These are phyloP conservation scores for Sordariomycetes sp. DNA, from an alignment of 2,329 filamentous ascomycete species.

Conservation along the genomic window DNA sequence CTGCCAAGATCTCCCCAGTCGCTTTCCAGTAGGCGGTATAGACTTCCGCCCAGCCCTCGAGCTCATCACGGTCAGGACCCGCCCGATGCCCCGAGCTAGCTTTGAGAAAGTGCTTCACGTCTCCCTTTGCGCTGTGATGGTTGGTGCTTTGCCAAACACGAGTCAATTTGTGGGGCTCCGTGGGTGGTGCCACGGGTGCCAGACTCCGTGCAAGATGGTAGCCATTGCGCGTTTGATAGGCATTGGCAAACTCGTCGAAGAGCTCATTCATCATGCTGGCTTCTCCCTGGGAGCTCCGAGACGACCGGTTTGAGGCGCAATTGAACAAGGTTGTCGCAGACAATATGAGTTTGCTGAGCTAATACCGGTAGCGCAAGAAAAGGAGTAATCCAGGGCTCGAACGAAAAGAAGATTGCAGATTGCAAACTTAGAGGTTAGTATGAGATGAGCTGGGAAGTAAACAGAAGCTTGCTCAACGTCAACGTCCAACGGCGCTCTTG, in stretches of 20 bases:
- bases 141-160: conserved; percentile 66
- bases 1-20: conserved; percentile 60
- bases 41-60: conserved; percentile 77
- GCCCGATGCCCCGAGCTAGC: conserved; percentile 33
- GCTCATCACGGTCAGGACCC: conserved; percentile 56
- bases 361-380: too few species aligned
- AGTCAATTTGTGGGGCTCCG: conserved; percentile 56
- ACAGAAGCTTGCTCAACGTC: too few species aligned
- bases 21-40: conserved; percentile 81
- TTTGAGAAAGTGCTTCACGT: conserved; percentile 64
- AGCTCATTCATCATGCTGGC: conserved; percentile 57
- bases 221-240: conserved; percentile 57
- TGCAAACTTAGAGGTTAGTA: too few species aligned
- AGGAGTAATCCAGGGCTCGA: too few species aligned
- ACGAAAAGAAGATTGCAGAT: too few species aligned
- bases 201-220: conserved; percentile 67
- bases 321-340: too few species aligned
- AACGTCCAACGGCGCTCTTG: too few species aligned
- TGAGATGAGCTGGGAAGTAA: too few species aligned
- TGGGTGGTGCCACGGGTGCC: conserved; percentile 55
- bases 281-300: not conserved
- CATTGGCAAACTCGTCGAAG: conserved; percentile 64
- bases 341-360: too few species aligned
- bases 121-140: conserved; percentile 51
- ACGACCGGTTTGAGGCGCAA: conserved; percentile 2